Evolutionary conservation across 495 filamentous ascomycete species (phyloP).

Genomic region (Rhypophila decipiens): DNA sequence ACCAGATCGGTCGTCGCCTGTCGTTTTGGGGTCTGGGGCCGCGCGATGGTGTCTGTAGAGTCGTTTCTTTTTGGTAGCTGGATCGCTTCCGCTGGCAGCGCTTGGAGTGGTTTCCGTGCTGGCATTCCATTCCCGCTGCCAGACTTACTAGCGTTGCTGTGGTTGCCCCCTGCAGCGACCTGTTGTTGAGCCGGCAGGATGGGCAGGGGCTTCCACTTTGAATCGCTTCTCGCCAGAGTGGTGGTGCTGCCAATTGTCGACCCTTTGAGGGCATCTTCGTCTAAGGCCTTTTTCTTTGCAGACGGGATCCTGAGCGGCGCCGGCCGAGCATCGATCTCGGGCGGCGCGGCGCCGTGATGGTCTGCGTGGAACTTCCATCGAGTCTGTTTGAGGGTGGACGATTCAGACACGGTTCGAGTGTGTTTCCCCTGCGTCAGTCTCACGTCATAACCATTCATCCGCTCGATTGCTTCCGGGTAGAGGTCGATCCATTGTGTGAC

Average conservation of each 20-base stretch:
- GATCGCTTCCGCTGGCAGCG: too few species aligned
- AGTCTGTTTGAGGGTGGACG: too few species aligned
- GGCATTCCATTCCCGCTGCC: too few species aligned
- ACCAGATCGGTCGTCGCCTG: not conserved
- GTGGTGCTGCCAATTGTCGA: not conserved
- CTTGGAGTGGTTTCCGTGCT: too few species aligned
- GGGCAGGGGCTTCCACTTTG: slow-evolving; percentile 20
- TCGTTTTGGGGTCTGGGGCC: not conserved
- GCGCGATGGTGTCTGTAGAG: not conserved
- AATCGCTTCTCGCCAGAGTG: slow-evolving; percentile 1
- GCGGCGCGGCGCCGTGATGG: not conserved
- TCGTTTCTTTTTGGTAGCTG: too few species aligned
- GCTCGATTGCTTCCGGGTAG: slow-evolving; percentile 9
- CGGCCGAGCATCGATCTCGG: not conserved
- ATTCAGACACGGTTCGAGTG: too few species aligned
- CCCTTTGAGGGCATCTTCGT: not conserved
- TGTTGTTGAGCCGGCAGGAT: slow-evolving; percentile 5
- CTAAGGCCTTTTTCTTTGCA: not conserved
- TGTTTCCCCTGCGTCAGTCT: too few species aligned
- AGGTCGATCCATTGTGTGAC: slow-evolving; percentile 31
- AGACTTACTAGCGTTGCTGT: too few species aligned
- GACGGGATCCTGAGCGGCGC: slow-evolving; percentile 17
- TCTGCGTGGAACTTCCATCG: not conserved
- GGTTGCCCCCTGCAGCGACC: too few species aligned
- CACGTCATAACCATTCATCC: too few species aligned